A percentile compares a stretch with the other conserved stretches of the same genome.
Evolutionary conservation across 1,284 basidiomycete genomes (phyloP).

Genomic region (Paramarasmius palmivorus): DNA sequence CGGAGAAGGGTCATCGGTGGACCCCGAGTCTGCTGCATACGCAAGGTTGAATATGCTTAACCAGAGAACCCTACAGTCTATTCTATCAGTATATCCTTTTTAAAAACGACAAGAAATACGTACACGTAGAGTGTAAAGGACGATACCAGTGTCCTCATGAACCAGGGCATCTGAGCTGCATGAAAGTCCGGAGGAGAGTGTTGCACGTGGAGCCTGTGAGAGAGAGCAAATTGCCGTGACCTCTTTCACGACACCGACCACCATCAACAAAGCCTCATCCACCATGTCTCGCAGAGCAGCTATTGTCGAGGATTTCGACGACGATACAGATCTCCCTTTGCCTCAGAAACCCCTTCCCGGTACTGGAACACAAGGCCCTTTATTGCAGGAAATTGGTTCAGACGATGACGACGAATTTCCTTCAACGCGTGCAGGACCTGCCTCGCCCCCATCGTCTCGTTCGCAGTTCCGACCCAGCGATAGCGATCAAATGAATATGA

Average conservation of each 20-base stretch:
- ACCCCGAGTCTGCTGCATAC: background rate
- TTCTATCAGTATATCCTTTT: background rate
- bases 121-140: no score
- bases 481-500: constrained; percentile 7
- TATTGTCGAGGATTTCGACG: constrained; percentile 80
- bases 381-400: constrained; percentile 70
- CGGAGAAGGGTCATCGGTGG: constrained; percentile 16
- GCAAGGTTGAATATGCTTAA: background rate
- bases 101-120: background rate
- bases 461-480: constrained; percentile 33
- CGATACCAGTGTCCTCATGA: no score
- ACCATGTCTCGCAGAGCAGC: constrained; percentile 67
- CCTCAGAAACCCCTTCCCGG: constrained; percentile 66
- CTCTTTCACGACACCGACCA: background rate
- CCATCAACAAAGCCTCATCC: constrained; percentile 1
- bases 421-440: constrained; percentile 46
- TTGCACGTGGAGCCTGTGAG: constrained; percentile 22
- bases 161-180: constrained; percentile 32
- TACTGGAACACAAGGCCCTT: constrained; percentile 66
- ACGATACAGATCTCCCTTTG: constrained; percentile 83
- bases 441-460: constrained; percentile 45
- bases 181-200: constrained; percentile 25
- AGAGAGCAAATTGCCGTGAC: constrained; percentile 13
- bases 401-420: constrained; percentile 44
- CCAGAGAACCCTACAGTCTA: background rate